Percentiles rank a stretch among this genome's conserved stretches.
phyloP scores from a whole-genome alignment of 257 asterid genomes.

The Lavandula angustifolia region DNA sequence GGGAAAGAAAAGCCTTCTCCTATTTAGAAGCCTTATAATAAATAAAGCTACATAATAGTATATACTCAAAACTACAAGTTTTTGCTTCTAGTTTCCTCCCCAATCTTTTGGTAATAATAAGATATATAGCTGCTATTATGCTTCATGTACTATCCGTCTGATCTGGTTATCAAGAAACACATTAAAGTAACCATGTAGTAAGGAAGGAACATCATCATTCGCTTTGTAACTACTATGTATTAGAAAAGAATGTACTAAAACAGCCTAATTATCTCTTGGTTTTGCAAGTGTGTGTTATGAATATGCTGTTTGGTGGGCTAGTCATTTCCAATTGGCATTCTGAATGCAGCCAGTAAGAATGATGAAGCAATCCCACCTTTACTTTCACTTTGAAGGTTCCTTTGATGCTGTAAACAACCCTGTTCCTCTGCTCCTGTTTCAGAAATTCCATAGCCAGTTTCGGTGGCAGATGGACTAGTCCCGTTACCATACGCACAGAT shows the following conservation, averaged over 20 bases:
- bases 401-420: conserved; percentile 53
- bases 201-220: not conserved
- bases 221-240: conserved; percentile 19
- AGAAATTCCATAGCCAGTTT: conserved; percentile 61
- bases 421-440: conserved; percentile 61
- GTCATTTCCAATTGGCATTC: conserved; percentile 78
- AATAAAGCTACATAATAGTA: conserved; percentile 3
- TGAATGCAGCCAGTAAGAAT: conserved; percentile 69
- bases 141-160: conserved; percentile 8
- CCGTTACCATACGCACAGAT: conserved; percentile 61
- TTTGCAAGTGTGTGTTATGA: conserved; percentile 62
- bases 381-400: conserved; percentile 64
- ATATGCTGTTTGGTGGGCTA: conserved; percentile 71
- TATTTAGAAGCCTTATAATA: conserved; percentile 13
- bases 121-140: conserved; percentile 15
- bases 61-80: not conserved
- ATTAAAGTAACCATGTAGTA: not conserved
- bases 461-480: conserved; percentile 62
- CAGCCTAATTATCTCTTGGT: conserved; percentile 54
- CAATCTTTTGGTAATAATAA: not conserved
- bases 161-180: no score
- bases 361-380: conserved; percentile 60
- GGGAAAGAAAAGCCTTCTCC: conserved; percentile 13
- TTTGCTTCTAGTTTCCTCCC: conserved; percentile 3
- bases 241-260: conserved; percentile 12